These are phyloP conservation scores for Testicularia cyperi DNA, from an alignment of 1,284 basidiomycete species.

Conservation along the genomic window DNA sequence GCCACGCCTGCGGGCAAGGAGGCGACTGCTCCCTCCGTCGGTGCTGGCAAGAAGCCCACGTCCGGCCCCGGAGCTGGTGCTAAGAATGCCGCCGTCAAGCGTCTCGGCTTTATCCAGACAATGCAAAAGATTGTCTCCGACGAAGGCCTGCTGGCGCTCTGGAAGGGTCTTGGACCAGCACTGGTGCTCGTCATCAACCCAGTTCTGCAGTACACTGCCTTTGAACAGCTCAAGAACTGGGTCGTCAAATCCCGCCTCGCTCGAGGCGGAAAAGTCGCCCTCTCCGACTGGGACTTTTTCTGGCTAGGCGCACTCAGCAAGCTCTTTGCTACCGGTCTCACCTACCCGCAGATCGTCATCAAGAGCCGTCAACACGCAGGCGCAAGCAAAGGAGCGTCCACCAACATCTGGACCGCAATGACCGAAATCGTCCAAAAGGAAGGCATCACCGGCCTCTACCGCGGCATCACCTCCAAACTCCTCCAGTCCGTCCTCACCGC, in stretches of 20 bases:
- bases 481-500: conserved; percentile 57
- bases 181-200: conserved; percentile 92
- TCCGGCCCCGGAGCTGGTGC: conserved; percentile 13
- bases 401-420: conserved; percentile 59
- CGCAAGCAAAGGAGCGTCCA: conserved; percentile 37
- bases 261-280: conserved; percentile 22
- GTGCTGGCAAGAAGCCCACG: conserved; percentile 5
- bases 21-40: neutral
- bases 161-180: conserved; percentile 93
- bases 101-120: conserved; percentile 65
- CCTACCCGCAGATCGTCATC: conserved; percentile 60
- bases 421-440: conserved; percentile 55
- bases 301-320: conserved; percentile 57
- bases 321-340: conserved; percentile 57
- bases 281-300: conserved; percentile 58
- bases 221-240: conserved; percentile 58
- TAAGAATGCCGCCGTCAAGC: conserved; percentile 19
- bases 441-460: conserved; percentile 56
- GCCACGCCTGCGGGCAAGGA: conserved; percentile 11
- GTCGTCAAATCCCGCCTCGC: conserved; percentile 47
- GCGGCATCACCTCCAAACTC: conserved; percentile 56
- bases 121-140: conserved; percentile 73
- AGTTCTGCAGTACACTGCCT: conserved; percentile 67
- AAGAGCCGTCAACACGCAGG: conserved; percentile 58
- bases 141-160: conserved; percentile 80